Evolutionary conservation across 2,329 filamentous ascomycete genomes (phyloP).

Genomic region (Stenocarpella maydis): DNA sequence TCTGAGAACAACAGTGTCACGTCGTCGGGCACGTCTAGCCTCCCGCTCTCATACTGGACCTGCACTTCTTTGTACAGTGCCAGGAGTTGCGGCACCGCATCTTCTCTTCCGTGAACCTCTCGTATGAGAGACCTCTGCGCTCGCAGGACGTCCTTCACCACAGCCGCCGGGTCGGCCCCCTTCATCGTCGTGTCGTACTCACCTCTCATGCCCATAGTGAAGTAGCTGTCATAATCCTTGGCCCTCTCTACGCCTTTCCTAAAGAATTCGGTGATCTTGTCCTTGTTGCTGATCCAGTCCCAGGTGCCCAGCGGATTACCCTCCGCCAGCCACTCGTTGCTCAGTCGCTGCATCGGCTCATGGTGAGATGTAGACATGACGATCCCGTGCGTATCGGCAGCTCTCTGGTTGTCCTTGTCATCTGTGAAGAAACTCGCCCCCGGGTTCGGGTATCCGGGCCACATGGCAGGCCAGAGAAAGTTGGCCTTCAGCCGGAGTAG

Average conservation of each 20-base stretch:
- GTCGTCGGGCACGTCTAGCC: conserved; percentile 64
- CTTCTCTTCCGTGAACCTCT: conserved; percentile 56
- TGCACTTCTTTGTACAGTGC: conserved; percentile 73
- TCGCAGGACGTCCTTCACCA: conserved; percentile 61
- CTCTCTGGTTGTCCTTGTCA: conserved; percentile 63
- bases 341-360: conserved; percentile 70
- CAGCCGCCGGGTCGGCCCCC: conserved; percentile 57
- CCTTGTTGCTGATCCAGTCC: conserved; percentile 66
- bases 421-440: conserved; percentile 69
- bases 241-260: conserved; percentile 62
- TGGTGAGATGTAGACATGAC: conserved; percentile 72
- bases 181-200: conserved; percentile 63
- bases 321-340: conserved; percentile 54
- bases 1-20: conserved; percentile 70
- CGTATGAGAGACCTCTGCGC: conserved; percentile 63
- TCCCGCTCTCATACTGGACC: conserved; percentile 66
- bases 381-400: conserved; percentile 70
- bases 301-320: conserved; percentile 57
- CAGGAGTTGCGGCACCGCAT: conserved; percentile 61
- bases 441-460: conserved; percentile 58
- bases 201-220: conserved; percentile 68
- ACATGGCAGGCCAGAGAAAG: conserved; percentile 74
- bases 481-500: conserved; percentile 68
- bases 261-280: conserved; percentile 65
- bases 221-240: conserved; percentile 64